Evolutionary conservation across 805 yeast species (phyloP), one percentile per base, ranked within the genome.

Genomic region (Wickerhamiella sergipiensis): DNA sequence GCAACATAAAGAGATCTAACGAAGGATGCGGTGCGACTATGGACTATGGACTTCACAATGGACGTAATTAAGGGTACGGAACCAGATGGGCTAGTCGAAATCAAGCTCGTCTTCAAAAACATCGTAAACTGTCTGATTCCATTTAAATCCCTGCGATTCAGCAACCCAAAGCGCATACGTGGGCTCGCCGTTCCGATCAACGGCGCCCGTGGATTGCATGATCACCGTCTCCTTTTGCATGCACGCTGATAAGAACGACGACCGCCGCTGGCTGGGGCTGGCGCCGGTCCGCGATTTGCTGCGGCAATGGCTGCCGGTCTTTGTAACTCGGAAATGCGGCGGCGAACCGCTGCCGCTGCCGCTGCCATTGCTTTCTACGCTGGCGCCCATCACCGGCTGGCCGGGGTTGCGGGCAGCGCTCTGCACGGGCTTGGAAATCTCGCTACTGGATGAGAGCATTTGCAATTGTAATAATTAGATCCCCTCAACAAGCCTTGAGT

Each of bases 131-230:
- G 26, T 36, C 19, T 43, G 42, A 47, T 54, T 54, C 53, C 54
- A 51, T n/a, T 44, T 24, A 26, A 54, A 50, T 6, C 57, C 57
- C 38, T 54, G 57, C 19, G 51, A 40, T 18, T 54, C 57, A 6
- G 50, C 48, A 21, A 54, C 29, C 8, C 52, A 50, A 19, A 54
- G 8, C 5, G 52, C 49, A 38, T 38, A 54, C 6, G 40, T 21
- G 22, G 46, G 50, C 22, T 17, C 17, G 17, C 57, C 57, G 7
- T 54, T 47, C 12, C 36, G 24, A 21, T 50, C 55, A 23, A 23
- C 19, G 12, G 40, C 36, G 26, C 57, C 57, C 4, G 49, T 45
- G 12, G 44, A 31, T 6, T 48, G 47, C 22, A 43, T 48, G 13
- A 51, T 22, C 23, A 50, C 15, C 12, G 46, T 44, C 23, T 54